Conservation (phyloP, 148 eudicot genomes). For the Oxyria digyna region DNA sequence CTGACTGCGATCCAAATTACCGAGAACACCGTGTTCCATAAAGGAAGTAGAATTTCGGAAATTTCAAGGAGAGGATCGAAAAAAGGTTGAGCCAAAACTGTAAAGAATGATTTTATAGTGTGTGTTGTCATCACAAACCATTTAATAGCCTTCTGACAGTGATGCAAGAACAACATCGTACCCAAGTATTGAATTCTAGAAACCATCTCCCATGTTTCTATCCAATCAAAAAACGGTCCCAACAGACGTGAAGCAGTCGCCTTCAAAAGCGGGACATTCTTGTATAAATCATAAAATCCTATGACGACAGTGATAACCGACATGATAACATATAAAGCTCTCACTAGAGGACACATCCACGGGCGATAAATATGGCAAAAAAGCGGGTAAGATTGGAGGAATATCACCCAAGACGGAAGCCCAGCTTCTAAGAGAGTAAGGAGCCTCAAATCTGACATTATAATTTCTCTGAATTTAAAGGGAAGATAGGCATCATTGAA, state of each 20-base stretch:
- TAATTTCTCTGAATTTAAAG: conserved; percentile 52
- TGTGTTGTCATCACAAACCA: conserved; percentile 59
- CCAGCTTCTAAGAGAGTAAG: conserved; percentile 84
- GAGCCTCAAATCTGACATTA: conserved; percentile 58
- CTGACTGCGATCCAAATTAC: conserved; percentile 29
- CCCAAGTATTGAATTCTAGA: conserved; percentile 81
- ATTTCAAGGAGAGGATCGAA: conserved; percentile 48
- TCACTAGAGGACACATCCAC: conserved; percentile 92
- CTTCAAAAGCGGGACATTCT: conserved; percentile 86
- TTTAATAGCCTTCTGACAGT: conserved; percentile 64
- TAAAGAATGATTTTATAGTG: conserved; percentile 35
- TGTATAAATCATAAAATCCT: conserved; percentile 90
- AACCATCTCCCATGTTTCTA: conserved; percentile 88
- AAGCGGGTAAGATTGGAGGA: conserved; percentile 88
- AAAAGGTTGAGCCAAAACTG: conserved; percentile 56
- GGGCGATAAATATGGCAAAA: conserved; percentile 88
- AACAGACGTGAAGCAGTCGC: conserved; percentile 73
- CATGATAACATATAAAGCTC: conserved; percentile 55
- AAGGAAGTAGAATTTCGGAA: conserved; percentile 42
- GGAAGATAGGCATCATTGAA: conserved; percentile 77
- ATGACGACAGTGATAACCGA: conserved; percentile 74
- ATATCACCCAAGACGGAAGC: conserved; percentile 95
- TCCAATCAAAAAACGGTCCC: conserved; percentile 87
- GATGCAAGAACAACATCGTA: conserved; percentile 92
- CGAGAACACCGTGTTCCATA: conserved; percentile 44